Evolutionary conservation across 306 rosid species (phyloP).

Genomic region (Medicago lupulina): DNA sequence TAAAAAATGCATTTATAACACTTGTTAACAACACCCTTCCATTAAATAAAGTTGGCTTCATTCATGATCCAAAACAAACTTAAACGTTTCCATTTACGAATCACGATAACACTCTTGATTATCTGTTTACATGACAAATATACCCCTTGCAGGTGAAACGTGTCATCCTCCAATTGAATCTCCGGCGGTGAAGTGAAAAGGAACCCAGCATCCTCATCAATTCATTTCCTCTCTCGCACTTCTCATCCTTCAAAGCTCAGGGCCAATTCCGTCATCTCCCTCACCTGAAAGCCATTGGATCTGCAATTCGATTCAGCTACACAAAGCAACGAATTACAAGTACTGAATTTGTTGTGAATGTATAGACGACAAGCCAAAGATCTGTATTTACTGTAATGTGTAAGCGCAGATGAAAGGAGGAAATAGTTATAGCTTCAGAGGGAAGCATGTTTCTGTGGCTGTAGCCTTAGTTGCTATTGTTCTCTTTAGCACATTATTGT

Average conservation of each 20-base stretch:
- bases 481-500: conserved; percentile 56
- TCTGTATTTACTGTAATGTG: conserved; percentile 24
- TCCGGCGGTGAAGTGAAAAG: neutral
- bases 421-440: conserved; percentile 49
- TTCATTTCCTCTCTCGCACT: neutral
- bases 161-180: neutral
- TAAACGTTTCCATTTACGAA: neutral
- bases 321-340: conserved; percentile 4
- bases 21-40: too few species aligned
- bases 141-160: neutral
- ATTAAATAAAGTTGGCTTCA: neutral
- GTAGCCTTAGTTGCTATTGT: conserved; percentile 59
- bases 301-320: conserved; percentile 3
- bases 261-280: conserved; percentile 16
- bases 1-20: too few species aligned
- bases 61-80: neutral
- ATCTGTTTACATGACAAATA: neutral
- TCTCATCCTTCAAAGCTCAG: neutral
- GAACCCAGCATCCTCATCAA: neutral
- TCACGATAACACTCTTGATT: neutral
- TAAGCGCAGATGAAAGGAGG: conserved; percentile 70
- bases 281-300: too few species aligned
- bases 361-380: conserved; percentile 31
- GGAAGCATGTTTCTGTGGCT: conserved; percentile 59
- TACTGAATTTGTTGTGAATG: conserved; percentile 41